These are phyloP conservation scores for Lodderomyces theae DNA, from an alignment of 1,139 yeast genomes.

Conservation along the genomic window DNA sequence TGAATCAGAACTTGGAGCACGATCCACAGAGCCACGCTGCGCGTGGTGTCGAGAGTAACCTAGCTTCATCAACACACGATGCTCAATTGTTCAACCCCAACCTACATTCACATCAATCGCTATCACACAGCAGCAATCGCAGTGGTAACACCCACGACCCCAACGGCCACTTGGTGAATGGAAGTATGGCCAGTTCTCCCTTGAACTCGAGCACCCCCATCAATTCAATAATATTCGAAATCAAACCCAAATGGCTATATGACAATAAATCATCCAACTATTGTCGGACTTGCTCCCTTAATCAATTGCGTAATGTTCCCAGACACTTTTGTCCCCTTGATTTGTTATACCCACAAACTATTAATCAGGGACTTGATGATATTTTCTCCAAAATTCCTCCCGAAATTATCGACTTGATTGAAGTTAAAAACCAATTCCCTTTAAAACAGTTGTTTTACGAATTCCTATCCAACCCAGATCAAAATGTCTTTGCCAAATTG, in stretches of 20 bases:
- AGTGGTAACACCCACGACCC: neutral
- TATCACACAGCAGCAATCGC: neutral
- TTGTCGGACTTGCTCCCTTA: constrained; percentile 46
- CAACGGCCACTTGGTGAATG: neutral
- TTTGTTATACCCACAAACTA: constrained; percentile 31
- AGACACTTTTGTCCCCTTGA: constrained; percentile 49
- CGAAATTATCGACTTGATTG: constrained; percentile 19
- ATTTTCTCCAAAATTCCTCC: constrained; percentile 29
- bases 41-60: no score
- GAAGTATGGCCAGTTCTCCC: neutral
- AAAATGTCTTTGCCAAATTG: constrained; percentile 38
- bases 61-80: neutral
- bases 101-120: neutral
- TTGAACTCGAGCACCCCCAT: constrained; percentile 13
- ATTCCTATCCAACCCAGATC: constrained; percentile 25
- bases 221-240: constrained; percentile 36
- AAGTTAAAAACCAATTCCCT: constrained; percentile 25
- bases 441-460: constrained; percentile 25
- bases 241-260: constrained; percentile 50
- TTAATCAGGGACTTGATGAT: constrained; percentile 36
- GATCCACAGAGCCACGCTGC: no score
- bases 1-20: no score
- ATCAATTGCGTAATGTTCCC: constrained; percentile 30
- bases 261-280: constrained; percentile 37
- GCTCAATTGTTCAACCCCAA: neutral